phyloP scores from a whole-genome alignment of 768 basidiomycete species.

The Sistotremastrum niveocremeum region DNA sequence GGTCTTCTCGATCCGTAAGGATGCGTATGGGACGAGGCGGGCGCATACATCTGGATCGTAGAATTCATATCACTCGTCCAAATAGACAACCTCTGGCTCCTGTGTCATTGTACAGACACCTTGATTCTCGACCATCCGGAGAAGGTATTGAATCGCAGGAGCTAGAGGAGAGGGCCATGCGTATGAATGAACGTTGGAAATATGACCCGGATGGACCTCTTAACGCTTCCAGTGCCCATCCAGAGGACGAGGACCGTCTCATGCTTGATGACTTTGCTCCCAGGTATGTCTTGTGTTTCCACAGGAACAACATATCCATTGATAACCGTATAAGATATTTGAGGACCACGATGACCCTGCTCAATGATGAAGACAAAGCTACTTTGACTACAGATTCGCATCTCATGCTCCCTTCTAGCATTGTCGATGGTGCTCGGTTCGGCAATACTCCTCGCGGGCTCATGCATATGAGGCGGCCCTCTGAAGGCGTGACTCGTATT shows the following conservation, averaged over 20 bases:
- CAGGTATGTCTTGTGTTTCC: constrained; percentile 20
- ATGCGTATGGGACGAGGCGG: constrained; percentile 76
- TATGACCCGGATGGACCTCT: constrained; percentile 47
- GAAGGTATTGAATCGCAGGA: constrained; percentile 14
- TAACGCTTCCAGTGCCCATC: background rate
- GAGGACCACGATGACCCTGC: constrained; percentile 39
- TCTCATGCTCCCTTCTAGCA: constrained; percentile 6
- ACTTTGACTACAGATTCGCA: constrained; percentile 9
- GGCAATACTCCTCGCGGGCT: no score
- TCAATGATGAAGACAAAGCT: constrained; percentile 35
- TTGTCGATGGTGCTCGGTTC: background rate
- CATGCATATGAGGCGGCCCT: no score
- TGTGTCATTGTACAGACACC: constrained; percentile 6
- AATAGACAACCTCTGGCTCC: constrained; percentile 3
- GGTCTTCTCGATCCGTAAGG: constrained; percentile 40
- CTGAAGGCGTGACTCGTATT: no score
- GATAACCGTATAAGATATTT: constrained; percentile 29
- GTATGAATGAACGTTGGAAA: constrained; percentile 47
- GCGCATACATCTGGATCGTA: constrained; percentile 61
- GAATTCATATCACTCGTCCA: constrained; percentile 19
- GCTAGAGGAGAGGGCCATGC: constrained; percentile 27
- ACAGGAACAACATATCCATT: background rate
- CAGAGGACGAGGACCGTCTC: constrained; percentile 52
- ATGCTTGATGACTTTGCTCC: constrained; percentile 61
- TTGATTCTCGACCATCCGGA: constrained; percentile 12